These are phyloP conservation scores for Pseudonitzschia delicatissima DNA, from an alignment of 108 stramenopile genomes.

Conservation along the genomic window DNA sequence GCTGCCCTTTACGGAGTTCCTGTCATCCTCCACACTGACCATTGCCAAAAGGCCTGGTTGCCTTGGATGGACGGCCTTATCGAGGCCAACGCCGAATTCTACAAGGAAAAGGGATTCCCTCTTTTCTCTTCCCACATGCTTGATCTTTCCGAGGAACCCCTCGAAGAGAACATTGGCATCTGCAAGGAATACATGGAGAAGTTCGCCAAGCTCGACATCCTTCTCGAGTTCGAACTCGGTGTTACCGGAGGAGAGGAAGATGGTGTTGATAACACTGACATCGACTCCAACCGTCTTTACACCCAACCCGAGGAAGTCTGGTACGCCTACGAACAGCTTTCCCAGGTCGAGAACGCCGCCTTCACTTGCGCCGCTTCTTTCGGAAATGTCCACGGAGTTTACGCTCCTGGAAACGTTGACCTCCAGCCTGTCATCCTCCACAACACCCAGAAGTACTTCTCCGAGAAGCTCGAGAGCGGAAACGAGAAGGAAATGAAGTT, in stretches of 20 bases:
- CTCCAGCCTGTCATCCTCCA: slow-evolving; percentile 91
- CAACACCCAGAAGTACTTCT: slow-evolving; percentile 88
- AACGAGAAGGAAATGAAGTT: slow-evolving; percentile 92
- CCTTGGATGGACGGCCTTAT: slow-evolving; percentile 97
- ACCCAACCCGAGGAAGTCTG: slow-evolving; percentile 94
- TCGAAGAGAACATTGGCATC: slow-evolving; percentile 96
- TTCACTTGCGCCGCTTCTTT: slow-evolving; percentile 94
- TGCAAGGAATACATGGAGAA: slow-evolving; percentile 93
- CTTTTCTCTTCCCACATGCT: slow-evolving; percentile 97
- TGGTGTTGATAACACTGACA: slow-evolving; percentile 93
- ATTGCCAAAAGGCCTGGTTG: slow-evolving; percentile 93
- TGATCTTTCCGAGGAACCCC: slow-evolving; percentile 94
- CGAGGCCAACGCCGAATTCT: slow-evolving; percentile 88
- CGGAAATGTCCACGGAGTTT: slow-evolving; percentile 96
- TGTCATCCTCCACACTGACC: slow-evolving; percentile 94
- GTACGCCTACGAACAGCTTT: slow-evolving; percentile 87
- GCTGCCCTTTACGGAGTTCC: slow-evolving; percentile 93
- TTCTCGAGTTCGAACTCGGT: slow-evolving; percentile 96
- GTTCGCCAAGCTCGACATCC: slow-evolving; percentile 83
- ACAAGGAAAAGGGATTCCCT: slow-evolving; percentile 77
- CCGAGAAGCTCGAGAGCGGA: slow-evolving; percentile 87
- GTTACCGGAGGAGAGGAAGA: slow-evolving; percentile 97
- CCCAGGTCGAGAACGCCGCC: slow-evolving; percentile 67
- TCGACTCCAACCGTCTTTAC: slow-evolving; percentile 91
- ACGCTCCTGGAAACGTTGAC: slow-evolving; percentile 94